phyloP scores from a whole-genome alignment of 2,329 filamentous ascomycete species.

The Aciculosporium take region DNA sequence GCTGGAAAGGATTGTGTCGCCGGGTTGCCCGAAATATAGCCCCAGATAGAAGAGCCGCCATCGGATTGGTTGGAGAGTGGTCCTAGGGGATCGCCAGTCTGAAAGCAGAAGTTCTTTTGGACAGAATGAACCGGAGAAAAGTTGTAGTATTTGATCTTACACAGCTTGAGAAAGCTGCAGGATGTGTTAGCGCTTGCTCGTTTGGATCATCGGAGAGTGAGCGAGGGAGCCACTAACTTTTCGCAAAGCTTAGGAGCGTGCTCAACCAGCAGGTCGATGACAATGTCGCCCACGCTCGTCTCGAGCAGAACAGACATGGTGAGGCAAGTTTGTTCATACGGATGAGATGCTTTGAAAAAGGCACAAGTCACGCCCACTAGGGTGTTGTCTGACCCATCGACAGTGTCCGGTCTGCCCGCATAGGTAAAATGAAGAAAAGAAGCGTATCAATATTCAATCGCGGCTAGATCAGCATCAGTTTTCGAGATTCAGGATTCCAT shows the following conservation, averaged over 20 bases:
- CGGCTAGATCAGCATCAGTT: no score
- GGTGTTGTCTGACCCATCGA: neutral
- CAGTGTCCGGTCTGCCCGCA: neutral
- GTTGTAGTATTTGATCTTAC: conserved; percentile 99
- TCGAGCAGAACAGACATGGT: conserved; percentile 86
- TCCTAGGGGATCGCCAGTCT: conserved; percentile 87
- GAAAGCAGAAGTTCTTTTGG: conserved; percentile 91
- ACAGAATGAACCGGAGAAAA: conserved; percentile 85
- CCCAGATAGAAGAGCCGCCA: conserved; percentile 90
- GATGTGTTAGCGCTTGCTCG: conserved; percentile 15
- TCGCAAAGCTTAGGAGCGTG: conserved; percentile 85
- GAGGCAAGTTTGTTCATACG: neutral
- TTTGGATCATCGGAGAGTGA: neutral
- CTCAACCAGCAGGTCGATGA: conserved; percentile 81
- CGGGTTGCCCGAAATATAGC: conserved; percentile 51
- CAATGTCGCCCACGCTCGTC: conserved; percentile 84
- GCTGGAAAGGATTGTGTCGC: conserved; percentile 66
- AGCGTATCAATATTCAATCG: no score
- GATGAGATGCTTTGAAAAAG: neutral
- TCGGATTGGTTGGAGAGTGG: conserved; percentile 73
- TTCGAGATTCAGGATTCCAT: no score
- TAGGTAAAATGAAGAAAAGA: neutral
- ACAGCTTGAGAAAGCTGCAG: conserved; percentile 88
- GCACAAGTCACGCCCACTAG: neutral
- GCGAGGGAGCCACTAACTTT: conserved; percentile 59